Conservation (phyloP, 202 grass and related monocot genomes). For the Sporobolus alterniflorus region DNA sequence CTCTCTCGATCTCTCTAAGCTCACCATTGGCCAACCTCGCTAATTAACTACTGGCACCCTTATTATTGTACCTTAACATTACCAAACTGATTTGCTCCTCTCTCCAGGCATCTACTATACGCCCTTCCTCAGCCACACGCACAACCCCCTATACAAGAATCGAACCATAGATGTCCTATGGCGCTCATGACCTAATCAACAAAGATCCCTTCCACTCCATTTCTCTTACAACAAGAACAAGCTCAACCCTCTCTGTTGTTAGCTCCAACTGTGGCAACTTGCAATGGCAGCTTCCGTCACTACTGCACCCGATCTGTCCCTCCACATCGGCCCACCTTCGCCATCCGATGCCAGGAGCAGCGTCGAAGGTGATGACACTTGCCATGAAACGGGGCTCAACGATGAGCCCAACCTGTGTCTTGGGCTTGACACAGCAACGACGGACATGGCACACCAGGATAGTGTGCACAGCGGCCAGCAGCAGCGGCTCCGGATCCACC, state of each 20-base stretch:
- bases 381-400: conserved; percentile 35
- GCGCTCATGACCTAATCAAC: conserved; percentile 98
- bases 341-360: conserved; percentile 18
- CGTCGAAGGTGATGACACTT: conserved; percentile 24
- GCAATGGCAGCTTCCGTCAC: conserved; percentile 31
- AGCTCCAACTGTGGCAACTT: background rate
- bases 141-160: background rate
- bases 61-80: conserved; percentile 26
- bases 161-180: conserved; percentile 37
- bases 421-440: conserved; percentile 25
- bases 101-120: conserved; percentile 38
- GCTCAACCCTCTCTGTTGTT: background rate
- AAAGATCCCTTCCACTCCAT: conserved; percentile 23
- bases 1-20: background rate
- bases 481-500: conserved; percentile 35
- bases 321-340: conserved; percentile 77
- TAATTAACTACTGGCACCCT: conserved; percentile 12
- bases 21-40: conserved; percentile 29
- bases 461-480: background rate
- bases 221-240: conserved; percentile 17
- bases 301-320: conserved; percentile 62
- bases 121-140: conserved; percentile 29
- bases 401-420: conserved; percentile 50
- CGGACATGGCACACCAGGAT: background rate
- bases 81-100: conserved; percentile 28